A percentile compares a stretch with the other conserved stretches of the same genome.
Conservation (phyloP, 176 grass and related monocot species). For the Hyparrhenia diplandra region DNA sequence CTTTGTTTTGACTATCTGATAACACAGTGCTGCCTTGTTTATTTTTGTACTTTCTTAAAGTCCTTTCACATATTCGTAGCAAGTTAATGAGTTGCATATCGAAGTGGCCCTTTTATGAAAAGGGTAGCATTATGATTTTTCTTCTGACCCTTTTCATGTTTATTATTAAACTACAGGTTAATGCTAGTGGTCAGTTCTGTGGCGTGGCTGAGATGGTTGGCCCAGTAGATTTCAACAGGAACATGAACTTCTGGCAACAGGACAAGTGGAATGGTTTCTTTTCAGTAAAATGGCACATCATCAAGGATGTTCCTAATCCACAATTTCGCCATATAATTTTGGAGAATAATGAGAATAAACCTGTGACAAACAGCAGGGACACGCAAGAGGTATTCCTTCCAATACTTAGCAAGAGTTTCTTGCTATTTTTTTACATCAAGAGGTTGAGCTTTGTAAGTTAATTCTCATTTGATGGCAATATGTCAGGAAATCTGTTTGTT, state of each 20-base stretch:
- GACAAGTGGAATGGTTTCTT: conserved; percentile 97
- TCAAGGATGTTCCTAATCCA: conserved; percentile 92
- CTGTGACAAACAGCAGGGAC: conserved; percentile 90
- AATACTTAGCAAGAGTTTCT: conserved; percentile 16
- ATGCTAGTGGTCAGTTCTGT: conserved; percentile 95
- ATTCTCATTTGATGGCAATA: conserved; percentile 16
- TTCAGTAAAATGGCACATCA: conserved; percentile 90
- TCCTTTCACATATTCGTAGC: neutral
- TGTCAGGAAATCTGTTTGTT: neutral
- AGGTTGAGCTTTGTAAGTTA: neutral
- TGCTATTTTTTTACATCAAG: neutral
- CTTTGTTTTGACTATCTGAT: neutral
- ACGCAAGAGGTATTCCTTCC: conserved; percentile 74
- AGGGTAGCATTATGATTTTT: neutral
- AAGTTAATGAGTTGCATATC: conserved; percentile 1
- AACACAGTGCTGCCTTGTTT: neutral
- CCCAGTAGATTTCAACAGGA: conserved; percentile 75
- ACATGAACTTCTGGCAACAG: conserved; percentile 97
- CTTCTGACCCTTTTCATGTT: conserved; percentile 2
- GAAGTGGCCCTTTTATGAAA: neutral
- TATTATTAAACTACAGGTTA: conserved; percentile 73
- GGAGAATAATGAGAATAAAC: conserved; percentile 95
- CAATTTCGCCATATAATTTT: conserved; percentile 96
- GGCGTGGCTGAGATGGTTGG: conserved; percentile 91
- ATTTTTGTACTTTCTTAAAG: neutral